Conservation (phyloP, 331 rosid genomes). For the Prunus yedoensis region DNA sequence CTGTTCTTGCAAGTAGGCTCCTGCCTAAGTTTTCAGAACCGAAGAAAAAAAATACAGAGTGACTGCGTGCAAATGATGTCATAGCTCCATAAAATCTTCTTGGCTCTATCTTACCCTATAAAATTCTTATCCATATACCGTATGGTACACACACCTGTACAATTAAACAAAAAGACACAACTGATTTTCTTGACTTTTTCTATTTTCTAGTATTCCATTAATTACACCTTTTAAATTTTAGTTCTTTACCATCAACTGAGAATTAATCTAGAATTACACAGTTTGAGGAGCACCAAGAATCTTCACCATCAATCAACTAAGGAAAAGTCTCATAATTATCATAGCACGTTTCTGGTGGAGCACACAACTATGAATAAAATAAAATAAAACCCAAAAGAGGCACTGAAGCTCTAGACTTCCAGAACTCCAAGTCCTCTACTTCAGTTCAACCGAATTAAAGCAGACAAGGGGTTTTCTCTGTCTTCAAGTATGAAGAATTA, state of each 20-base stretch:
- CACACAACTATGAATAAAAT: background rate
- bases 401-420: background rate
- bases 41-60: background rate
- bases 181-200: too few species aligned
- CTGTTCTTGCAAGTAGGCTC: background rate
- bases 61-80: background rate
- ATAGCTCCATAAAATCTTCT: background rate
- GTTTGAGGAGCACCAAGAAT: background rate
- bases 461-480: too few species aligned
- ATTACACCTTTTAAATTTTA: background rate
- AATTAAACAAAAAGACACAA: too few species aligned
- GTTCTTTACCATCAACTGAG: background rate
- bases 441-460: too few species aligned
- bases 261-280: constrained; percentile 8
- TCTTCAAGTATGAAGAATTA: background rate
- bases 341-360: background rate
- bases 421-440: too few species aligned
- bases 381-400: background rate
- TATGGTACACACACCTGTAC: too few species aligned
- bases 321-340: too few species aligned
- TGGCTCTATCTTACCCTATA: background rate
- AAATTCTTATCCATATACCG: too few species aligned
- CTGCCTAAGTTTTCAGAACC: too few species aligned
- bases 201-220: background rate
- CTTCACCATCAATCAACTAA: too few species aligned